These are phyloP conservation scores for Kodamaea derodonti DNA, from an alignment of 1,139 yeast species.

Conservation along the genomic window DNA sequence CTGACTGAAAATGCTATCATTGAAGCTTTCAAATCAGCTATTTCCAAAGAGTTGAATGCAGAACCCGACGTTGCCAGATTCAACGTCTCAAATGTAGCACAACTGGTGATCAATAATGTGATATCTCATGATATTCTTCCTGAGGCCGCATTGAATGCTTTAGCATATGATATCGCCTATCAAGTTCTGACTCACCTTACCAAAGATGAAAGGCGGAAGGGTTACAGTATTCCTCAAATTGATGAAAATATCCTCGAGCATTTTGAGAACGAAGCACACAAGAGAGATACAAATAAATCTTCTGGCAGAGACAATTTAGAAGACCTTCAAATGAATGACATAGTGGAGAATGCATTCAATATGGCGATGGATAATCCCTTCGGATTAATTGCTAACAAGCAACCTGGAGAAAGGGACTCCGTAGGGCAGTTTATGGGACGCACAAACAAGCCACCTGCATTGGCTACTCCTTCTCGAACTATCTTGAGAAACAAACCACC, in stretches of 20 bases:
- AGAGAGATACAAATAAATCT: slow-evolving; percentile 14
- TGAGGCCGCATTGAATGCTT: slow-evolving; percentile 27
- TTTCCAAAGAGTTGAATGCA: slow-evolving; percentile 6
- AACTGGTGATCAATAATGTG: slow-evolving; percentile 20
- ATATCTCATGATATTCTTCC: slow-evolving; percentile 10
- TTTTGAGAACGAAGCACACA: slow-evolving; percentile 35
- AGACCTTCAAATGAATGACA: slow-evolving; percentile 56
- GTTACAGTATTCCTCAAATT: slow-evolving; percentile 29
- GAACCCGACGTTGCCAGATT: slow-evolving; percentile 5
- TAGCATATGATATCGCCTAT: slow-evolving; percentile 31
- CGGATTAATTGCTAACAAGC: slow-evolving; percentile 49
- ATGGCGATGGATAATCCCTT: slow-evolving; percentile 70
- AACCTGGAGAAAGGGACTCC: slow-evolving; percentile 11
- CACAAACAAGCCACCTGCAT: slow-evolving; percentile 4
- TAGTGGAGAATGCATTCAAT: slow-evolving; percentile 67
- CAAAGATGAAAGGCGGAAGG: slow-evolving; percentile 10
- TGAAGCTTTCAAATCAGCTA: slow-evolving; percentile 32
- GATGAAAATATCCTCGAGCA: slow-evolving; percentile 39
- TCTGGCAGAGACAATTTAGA: slow-evolving; percentile 34
- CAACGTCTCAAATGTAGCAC: slow-evolving; percentile 21
- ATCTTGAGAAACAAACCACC: slow-evolving; percentile 2
- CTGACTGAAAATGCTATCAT: slow-evolving; percentile 30
- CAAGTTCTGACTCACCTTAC: slow-evolving; percentile 30
- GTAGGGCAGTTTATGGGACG: no score
- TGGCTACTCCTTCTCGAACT: slow-evolving; percentile 1